Evolutionary conservation across 257 asterid genomes (phyloP), one percentile per base, ranked within the genome.

Genomic region (Jacaranda copaia): DNA sequence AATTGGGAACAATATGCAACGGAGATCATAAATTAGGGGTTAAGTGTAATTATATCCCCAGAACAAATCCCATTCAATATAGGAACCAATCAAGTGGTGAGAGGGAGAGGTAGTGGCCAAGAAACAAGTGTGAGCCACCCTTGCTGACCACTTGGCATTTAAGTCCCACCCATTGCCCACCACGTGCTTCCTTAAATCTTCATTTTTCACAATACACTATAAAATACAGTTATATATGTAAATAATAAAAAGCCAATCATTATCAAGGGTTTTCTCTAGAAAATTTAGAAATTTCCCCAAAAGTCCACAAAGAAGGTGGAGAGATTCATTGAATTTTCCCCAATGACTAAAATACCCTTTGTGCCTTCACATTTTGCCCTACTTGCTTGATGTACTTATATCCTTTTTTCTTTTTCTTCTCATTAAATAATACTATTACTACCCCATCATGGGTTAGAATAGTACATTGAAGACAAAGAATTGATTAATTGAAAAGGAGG

Each of bases 71-170:
- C 51, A 45, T 8, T 45, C 13, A 9, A 45, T 45, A 46, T n/a
- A 73, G 60, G 4, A 61, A 51, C 42, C 43, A 74, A 74, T 68
- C 56, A 68, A 82, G 75, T 67, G 85, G 80, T 73, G 49, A 19
- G 8, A 60, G 66, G 64, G 49, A 19, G 8, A 60, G 66, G 64
- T 6, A 3, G 43, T 5, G 16, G 85, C 67, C 55, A 59, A 72
- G 55, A 32, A 79, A 65, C 86, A 76, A 72, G 82, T 79, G 82
- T 76, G 3, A 2, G 80, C 84, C 75, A 82, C 0, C 68, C 5
- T 32, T 32, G 76, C 58, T 73, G 87, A 73, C 84, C 87, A 83
- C 72, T 19, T 83, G 87, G 52, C 81, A 18, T n/a, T n/a, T 73
- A 6, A 7, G 6, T 6, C 13, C 73, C 43, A 32, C 13, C 40